Evolutionary conservation across 2,329 filamentous ascomycete genomes (phyloP).

Genomic region (Epichloe hybrida): DNA sequence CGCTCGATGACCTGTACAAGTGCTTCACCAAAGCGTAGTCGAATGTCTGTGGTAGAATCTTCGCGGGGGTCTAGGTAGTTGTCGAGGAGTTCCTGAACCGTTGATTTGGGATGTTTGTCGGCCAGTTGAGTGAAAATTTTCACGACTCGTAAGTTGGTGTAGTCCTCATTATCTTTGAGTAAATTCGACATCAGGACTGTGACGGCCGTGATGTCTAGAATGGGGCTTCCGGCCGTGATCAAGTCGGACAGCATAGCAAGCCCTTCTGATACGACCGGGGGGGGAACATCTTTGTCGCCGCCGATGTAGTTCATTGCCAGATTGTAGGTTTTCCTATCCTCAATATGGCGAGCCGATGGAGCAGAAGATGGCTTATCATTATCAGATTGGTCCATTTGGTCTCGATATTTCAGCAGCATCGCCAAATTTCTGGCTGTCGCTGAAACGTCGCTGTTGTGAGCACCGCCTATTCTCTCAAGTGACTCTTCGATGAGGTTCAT

Average conservation of each 20-base stretch:
- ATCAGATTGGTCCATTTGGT: constrained; percentile 34
- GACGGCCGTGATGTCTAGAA: constrained; percentile 53
- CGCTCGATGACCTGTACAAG: constrained; percentile 50
- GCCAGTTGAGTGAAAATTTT: constrained; percentile 51
- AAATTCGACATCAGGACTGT: constrained; percentile 51
- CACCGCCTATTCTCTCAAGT: constrained; percentile 28
- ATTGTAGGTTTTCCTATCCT: constrained; percentile 48
- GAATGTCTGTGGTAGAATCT: constrained; percentile 43
- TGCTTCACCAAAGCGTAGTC: constrained; percentile 56
- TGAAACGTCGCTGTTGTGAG: constrained; percentile 28
- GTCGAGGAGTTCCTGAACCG: constrained; percentile 48
- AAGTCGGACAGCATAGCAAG: constrained; percentile 46
- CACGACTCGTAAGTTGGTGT: constrained; percentile 56
- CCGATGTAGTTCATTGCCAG: constrained; percentile 53
- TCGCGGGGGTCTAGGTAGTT: constrained; percentile 54
- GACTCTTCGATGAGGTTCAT: constrained; percentile 34
- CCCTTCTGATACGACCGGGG: constrained; percentile 56
- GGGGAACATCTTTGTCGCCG: constrained; percentile 41
- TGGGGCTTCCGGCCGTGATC: constrained; percentile 38
- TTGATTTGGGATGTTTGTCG: constrained; percentile 46
- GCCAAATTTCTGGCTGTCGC: constrained; percentile 42
- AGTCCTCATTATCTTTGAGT: constrained; percentile 54
- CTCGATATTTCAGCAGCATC: constrained; percentile 41
- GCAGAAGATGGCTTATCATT: constrained; percentile 21
- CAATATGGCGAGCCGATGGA: constrained; percentile 34